Base-by-base conservation (phyloP, 768 basidiomycete genomes). In the Phaffia tasmanica region DNA sequence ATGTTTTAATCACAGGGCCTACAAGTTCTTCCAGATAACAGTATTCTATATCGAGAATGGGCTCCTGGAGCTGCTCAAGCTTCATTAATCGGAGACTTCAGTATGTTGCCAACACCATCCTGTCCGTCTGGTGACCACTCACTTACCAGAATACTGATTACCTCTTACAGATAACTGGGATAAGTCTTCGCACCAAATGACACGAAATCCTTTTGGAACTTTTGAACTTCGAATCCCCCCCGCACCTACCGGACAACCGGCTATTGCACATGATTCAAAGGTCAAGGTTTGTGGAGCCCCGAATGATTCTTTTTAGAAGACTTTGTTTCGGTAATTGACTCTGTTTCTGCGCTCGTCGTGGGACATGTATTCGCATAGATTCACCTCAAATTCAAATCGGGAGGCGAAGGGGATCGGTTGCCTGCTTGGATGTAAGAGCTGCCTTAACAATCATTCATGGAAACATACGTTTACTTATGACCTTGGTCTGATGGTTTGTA, bases 231-330 rank as follows among this genome's bases (percentile, higher is more conserved):
- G 79, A 46, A 67, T 98, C 2, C 86, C 87, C 27, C 83, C 91
- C 18, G 79, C 79, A 21, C 76, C 81, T 63, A 77, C 81, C 6
- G 91, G 90, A 5, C 79, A 80, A 56, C 87, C 87, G 72, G 86
- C 86, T 19, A 94, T 99, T 71, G 85, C 87, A 25, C 95, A 99
- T 76, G 89, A 97, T 76, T 87, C 89, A 57, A 98, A 95, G 79
- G 71, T 99, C 75, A 99, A 99, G 81, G 92, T 87, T 64, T 63
- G 79, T 69, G 58, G 56, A 35, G 42, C 53, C 63, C 16, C n/a
- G 29, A 64, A 16, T 51, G 23, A 23, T 54, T 5, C 4, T 5
- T 54, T 54, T 30, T 32, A 54, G 15, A 23, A 6, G 11, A 59
- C n/a, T 30, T 19, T 25, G 25, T 15, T 21, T 16, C 29, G 15